Percentiles rank a stretch among this genome's conserved stretches.
Conservation (phyloP, 345 rosid species). For the Mercurialis annua region DNA sequence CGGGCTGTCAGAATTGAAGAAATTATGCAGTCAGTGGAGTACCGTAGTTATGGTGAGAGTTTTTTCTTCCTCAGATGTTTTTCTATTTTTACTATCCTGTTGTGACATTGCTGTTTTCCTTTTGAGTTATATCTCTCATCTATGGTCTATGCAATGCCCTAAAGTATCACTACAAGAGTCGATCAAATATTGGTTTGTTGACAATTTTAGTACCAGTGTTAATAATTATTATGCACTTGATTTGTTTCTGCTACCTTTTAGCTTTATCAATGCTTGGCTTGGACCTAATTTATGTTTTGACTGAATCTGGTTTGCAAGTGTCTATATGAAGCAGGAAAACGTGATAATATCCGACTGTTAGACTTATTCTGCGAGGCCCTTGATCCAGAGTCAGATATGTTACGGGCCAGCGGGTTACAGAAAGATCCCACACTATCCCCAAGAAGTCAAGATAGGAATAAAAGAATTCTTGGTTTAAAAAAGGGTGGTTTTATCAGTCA, state of each 20-base stretch:
- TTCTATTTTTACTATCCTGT: background rate
- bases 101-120: conserved; percentile 12
- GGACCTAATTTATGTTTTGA: conserved; percentile 18
- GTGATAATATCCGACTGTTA: conserved; percentile 51
- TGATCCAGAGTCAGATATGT: conserved; percentile 55
- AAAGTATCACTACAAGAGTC: background rate
- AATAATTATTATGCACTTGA: background rate
- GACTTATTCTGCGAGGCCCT: conserved; percentile 85
- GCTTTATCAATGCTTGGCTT: conserved; percentile 7
- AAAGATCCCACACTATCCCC: conserved; percentile 25
- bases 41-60: conserved; percentile 64
- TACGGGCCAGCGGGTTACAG: conserved; percentile 27
- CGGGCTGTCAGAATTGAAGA: conserved; percentile 61
- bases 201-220: background rate
- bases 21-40: conserved; percentile 59
- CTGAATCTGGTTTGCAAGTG: conserved; percentile 50
- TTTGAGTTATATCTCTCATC: background rate
- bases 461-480: conserved; percentile 21
- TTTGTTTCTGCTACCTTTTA: conserved; percentile 10
- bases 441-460: conserved; percentile 12
- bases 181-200: background rate
- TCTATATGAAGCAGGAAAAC: conserved; percentile 66
- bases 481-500: conserved; percentile 40
- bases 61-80: background rate
- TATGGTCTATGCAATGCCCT: background rate